phyloP scores from a whole-genome alignment of 1,284 basidiomycete genomes.

The Irpex sp. region DNA sequence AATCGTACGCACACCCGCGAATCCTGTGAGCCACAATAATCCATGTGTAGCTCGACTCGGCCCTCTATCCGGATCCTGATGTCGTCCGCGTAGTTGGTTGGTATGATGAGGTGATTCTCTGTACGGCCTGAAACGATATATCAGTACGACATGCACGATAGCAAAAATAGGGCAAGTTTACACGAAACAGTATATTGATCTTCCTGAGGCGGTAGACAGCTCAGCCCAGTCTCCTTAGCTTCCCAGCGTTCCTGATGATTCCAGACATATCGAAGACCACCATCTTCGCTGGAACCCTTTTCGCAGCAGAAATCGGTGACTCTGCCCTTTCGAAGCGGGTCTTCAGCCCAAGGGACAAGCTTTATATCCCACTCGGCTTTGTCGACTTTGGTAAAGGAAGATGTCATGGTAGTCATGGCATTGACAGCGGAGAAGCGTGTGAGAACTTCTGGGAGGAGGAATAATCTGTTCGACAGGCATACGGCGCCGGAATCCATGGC shows the following conservation, averaged over 20 bases:
- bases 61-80: conserved; percentile 21
- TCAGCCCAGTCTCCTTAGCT: conserved; percentile 10
- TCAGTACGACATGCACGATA: not conserved
- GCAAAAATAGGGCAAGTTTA: not conserved
- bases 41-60: conserved; percentile 12
- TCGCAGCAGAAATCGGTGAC: conserved; percentile 13
- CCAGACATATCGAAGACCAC: conserved; percentile 17
- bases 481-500: conserved; percentile 22
- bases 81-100: conserved; percentile 15
- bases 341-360: conserved; percentile 19
- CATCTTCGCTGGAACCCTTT: conserved; percentile 9
- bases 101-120: conserved; percentile 20
- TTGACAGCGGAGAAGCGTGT: conserved; percentile 23
- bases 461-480: conserved; percentile 19
- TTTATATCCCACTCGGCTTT: conserved; percentile 17
- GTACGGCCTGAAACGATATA: conserved; percentile 18
- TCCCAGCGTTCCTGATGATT: conserved; percentile 17
- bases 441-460: conserved; percentile 21
- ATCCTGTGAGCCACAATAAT: not conserved
- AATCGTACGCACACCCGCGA: conserved; percentile 3
- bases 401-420: conserved; percentile 24
- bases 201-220: not conserved
- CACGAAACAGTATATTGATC: conserved; percentile 15
- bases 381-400: conserved; percentile 19
- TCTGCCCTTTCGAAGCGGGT: conserved; percentile 13